Evolutionary conservation across 116 monocot genomes (phyloP), one percentile per base, ranked within the genome.

Genomic region (Phalaenopsis hybrid): DNA sequence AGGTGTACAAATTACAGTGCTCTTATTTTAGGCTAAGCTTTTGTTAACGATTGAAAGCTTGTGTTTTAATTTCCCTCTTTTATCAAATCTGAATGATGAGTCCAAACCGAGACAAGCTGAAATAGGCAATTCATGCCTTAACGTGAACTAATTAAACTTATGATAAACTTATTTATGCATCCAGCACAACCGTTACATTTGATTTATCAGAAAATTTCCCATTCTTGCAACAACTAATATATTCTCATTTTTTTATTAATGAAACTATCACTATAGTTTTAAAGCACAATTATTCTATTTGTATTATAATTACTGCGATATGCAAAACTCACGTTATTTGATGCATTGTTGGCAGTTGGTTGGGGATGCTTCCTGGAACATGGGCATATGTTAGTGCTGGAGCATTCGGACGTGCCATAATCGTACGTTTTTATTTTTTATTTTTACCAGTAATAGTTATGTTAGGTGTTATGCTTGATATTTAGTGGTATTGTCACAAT

Each of bases 321-420:
- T 18, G 59, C n/a, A 74, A 37, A 20, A 50, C 52, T 81, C 4
- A 17, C 43, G 13, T 37, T 57, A 57, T 43, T 77, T 75, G 55
- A 37, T 61, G 16, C 17, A 79, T 88, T 12, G 4, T 58, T 43
- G 82, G 78, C 88, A 96, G 96, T 88, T 96, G 96, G 96, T 87
- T 96, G 86, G 96, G 96, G 57, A 96, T 96, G 96, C 96, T 96
- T 92, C 96, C 96, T 55, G 96, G 96, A 31, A 89, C 96, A 79
- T 96, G 96, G 96, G 96, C 96, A 83, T 96, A 96, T 87, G 96
- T 96, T 45, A 94, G 94, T 84, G 96, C 96, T 21, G 96, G 96
- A 74, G 96, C 96, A 86, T 94, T 96, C 86, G 96, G 96, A 74
- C 88, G 96, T 79, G 96, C 96, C 67, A 88, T 96, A 61, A 94